Evolutionary conservation across 805 yeast genomes (phyloP).

Genomic region (Ogataea nakhonphanomensis): DNA sequence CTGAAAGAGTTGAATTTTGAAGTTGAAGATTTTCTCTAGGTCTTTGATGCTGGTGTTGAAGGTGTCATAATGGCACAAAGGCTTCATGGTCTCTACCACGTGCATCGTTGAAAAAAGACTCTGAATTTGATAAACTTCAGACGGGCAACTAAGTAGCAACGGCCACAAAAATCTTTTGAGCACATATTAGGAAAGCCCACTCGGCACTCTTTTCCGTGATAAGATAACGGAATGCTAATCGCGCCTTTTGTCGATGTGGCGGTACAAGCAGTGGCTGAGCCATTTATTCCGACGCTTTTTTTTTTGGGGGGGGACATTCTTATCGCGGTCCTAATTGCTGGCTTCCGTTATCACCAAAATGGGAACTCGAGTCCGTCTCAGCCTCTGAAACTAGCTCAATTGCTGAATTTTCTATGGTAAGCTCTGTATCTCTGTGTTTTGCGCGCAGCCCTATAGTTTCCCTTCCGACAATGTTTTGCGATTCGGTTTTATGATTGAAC

Average conservation of each 20-base stretch:
- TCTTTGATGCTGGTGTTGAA: conserved; percentile 23
- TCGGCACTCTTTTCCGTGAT: too few relatives aligned
- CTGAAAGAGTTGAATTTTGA: conserved; percentile 19
- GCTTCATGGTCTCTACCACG: neutral
- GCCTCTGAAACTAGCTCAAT: neutral
- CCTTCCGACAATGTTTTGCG: conserved; percentile 60
- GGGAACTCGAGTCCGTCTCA: neutral
- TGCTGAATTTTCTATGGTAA: neutral
- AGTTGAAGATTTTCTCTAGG: conserved; percentile 23
- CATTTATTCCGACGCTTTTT: neutral
- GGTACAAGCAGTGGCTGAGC: too few relatives aligned
- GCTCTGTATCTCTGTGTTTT: neutral
- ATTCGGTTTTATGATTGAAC: conserved; percentile 48
- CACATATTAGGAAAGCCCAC: too few relatives aligned
- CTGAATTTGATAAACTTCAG: too few relatives aligned
- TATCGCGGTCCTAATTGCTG: too few relatives aligned
- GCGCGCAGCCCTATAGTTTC: conserved; percentile 28
- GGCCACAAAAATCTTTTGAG: too few relatives aligned
- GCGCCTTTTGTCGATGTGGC: too few relatives aligned
- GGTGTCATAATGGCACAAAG: conserved; percentile 9
- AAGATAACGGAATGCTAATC: too few relatives aligned
- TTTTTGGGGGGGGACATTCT: neutral
- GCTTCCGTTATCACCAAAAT: neutral
- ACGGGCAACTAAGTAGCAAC: too few relatives aligned
- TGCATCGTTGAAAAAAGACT: too few relatives aligned